Base-by-base conservation (phyloP, 805 yeast genomes). In the Yarrowia keelungensis region DNA sequence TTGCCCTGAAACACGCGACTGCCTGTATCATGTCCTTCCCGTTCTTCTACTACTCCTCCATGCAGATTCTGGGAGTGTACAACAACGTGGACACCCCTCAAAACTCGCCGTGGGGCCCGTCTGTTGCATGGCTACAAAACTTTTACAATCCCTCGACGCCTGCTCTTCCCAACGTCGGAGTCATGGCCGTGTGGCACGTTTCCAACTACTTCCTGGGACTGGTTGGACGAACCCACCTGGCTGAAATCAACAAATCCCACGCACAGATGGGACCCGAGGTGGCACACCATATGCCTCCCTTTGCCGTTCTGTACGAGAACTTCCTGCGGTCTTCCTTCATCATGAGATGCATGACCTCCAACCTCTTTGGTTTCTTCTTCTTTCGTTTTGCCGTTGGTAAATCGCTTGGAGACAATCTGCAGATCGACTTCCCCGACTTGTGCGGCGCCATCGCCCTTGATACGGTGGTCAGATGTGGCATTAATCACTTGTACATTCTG, bases 21-120 rank as follows among this genome's bases (percentile, higher is more conserved):
- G 46, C 51, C 41, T 59, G 65, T 11, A 35, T 45, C 39, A 15
- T 49, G 38, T 62, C 67, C 26, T 62, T 62, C 56, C 67, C 67
- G 15, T 62, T 62, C 67, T 62, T 62, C 47, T 62, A 62, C 56
- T 62, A 38, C 47, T 62, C 67, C 14, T 62, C 56, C 15, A 62
- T 62, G 67, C 67, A 62, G 39, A 26, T 62, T 26, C 38, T 62
- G 38, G 67, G 67, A 5, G 56, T 39, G n/a, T 62, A 62, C 47
- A 49, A 62, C 47, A 47, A 19, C 8, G 45, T 39, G 12, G 59
- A 53, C n/a, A 53, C 59, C 3, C 56, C 56, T 26, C 15, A 5
- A 15, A 43, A 62, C 56, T 59, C 65, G n/a, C 22, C 65, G 7
- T 59, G 26, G 35, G 50, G 50, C 4, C 65, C 65, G 1, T 59